Evolutionary conservation across 129 eudicot species (phyloP).

Genomic region (Escallonia rubra): DNA sequence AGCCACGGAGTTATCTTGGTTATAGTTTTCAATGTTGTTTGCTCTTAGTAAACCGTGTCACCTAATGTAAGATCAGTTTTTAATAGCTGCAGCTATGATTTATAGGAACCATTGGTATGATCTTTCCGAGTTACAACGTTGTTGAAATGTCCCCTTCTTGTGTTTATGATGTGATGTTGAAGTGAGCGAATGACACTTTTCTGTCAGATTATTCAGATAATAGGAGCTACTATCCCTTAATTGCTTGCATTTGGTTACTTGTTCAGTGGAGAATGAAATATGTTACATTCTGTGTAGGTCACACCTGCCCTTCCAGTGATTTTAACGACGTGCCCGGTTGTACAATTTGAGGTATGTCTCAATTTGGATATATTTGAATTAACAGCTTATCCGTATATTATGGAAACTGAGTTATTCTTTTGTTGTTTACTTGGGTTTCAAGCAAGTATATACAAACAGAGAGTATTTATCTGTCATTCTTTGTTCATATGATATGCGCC

Average conservation of each 20-base stretch:
- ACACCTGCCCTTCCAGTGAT: slow-evolving; percentile 83
- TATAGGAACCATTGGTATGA: no score
- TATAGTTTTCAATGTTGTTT: no score
- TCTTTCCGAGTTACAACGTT: background rate
- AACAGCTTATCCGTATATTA: background rate
- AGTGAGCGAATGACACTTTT: background rate
- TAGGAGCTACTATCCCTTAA: no score
- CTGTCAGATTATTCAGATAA: background rate
- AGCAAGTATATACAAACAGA: no score
- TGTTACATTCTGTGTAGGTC: slow-evolving; percentile 43
- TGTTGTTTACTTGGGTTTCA: background rate
- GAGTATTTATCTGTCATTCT: no score
- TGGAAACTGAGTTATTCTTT: background rate
- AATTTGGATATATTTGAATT: background rate
- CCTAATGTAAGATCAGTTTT: no score
- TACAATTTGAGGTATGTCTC: slow-evolving; percentile 78
- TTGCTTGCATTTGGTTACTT: background rate
- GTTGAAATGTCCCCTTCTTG: background rate
- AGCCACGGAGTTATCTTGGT: no score
- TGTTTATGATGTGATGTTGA: background rate
- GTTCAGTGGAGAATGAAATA: background rate
- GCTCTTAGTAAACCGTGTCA: no score
- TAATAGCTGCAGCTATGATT: no score
- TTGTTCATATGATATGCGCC: no score
- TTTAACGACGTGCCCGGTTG: slow-evolving; percentile 62